Evolutionary conservation across 2,329 filamentous ascomycete species (phyloP), one percentile per base, ranked within the genome.

Genomic region (Fusarium humuli): DNA sequence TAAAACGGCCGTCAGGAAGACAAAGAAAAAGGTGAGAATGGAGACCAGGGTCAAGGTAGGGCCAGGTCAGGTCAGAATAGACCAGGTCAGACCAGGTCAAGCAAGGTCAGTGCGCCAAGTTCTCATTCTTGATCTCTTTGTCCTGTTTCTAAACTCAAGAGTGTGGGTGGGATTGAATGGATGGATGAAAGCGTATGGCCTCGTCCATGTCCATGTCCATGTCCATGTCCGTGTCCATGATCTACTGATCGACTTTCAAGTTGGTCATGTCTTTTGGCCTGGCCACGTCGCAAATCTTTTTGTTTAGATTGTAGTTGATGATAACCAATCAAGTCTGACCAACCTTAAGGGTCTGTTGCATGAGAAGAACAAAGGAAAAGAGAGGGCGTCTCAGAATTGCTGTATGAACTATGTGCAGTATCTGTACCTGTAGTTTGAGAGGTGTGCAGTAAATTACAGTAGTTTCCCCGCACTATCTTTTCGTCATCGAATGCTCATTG

Each of bases 261-360:
- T 48, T 25, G 20, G 44, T 46, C 65, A 63, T 72, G 67, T 27
- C 48, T 60, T 68, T 60, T 48, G 46, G 40, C 22, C 10, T 32
- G 23, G 46, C 42, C 57, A 52, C 48, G 56, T 69, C 72, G 65
- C 65, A 72, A 54, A 56, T 64, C 7, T 29, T 52, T 34, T 69
- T 73, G 65, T 74, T 76, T 76, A 65, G 68, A 66, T 70, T 68
- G 53, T 29, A 55, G 52, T 65, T 42, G 47, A 47, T 57, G 29
- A 14, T 20, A 54, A 32, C 75, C 75, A 77, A 77, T 77, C 71
- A 73, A 34, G 30, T 37, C 12, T 16, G 40, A 49, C 32, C 40
- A 42, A 65, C n/a, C 22, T 42, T 27, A 25, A 54, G 67, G 62
- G 61, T 64, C 45, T 58, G 46, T 50, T 44, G 47, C 37, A 63